Evolutionary conservation across 2,329 filamentous ascomycete genomes (phyloP).

Genomic region (Neopestalotiopsis sp.): DNA sequence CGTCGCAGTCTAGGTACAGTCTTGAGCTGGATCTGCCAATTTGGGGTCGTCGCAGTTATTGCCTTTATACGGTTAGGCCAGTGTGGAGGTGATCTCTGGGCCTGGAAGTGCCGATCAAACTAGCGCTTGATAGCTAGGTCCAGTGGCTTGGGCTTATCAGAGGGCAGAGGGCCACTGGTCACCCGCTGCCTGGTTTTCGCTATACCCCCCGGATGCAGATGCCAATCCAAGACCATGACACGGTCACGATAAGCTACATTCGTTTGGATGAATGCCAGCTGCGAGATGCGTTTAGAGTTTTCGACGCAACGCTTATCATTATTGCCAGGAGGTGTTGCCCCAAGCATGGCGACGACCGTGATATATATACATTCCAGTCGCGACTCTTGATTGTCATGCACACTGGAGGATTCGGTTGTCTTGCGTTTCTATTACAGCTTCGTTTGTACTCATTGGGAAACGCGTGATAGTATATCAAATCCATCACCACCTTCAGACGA

Average conservation of each 20-base stretch:
- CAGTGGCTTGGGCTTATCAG: background rate
- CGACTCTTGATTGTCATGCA: background rate
- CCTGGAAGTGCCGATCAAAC: background rate
- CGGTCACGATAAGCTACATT: background rate
- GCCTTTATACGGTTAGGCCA: slow-evolving; percentile 4
- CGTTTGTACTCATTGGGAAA: too few relatives aligned
- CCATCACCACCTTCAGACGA: background rate
- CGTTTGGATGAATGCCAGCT: background rate
- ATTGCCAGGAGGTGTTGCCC: background rate
- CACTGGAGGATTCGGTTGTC: background rate
- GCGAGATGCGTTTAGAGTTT: background rate
- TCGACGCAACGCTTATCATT: background rate
- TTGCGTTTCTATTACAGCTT: background rate
- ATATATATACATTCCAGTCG: background rate
- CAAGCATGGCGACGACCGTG: background rate
- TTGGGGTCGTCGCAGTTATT: slow-evolving; percentile 4
- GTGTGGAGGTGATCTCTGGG: background rate
- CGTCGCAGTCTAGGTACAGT: background rate
- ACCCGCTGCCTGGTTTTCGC: background rate
- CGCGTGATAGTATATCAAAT: too few relatives aligned
- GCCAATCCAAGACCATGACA: background rate
- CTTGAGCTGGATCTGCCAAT: background rate
- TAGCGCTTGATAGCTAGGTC: background rate
- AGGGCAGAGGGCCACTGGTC: background rate
- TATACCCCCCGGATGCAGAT: background rate